phyloP scores from a whole-genome alignment of 2,329 filamentous ascomycete genomes.

The Aspergillus sojae region DNA sequence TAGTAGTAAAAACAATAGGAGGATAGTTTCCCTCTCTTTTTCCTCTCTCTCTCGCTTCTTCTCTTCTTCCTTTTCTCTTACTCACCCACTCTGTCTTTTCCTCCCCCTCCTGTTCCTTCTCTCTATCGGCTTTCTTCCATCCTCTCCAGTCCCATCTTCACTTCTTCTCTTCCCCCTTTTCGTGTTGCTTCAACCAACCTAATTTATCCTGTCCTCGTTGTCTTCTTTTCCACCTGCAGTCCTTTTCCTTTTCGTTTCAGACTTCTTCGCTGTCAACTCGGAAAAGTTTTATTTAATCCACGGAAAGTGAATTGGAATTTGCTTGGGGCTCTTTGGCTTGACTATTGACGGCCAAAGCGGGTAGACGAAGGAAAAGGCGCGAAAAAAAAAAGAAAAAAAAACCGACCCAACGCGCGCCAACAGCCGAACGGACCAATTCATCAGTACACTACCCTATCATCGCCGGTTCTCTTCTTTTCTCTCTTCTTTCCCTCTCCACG shows the following conservation, averaged over 20 bases:
- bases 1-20: not conserved
- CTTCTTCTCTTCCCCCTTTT: constrained; percentile 32
- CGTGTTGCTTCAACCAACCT: not conserved
- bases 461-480: constrained; percentile 16
- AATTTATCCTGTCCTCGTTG: constrained; percentile 12
- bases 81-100: constrained; percentile 27
- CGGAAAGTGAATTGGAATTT: constrained; percentile 4
- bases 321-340: constrained; percentile 6
- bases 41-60: constrained; percentile 4
- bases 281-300: constrained; percentile 1
- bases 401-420: constrained; percentile 23
- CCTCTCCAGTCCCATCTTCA: constrained; percentile 22
- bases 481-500: constrained; percentile 30
- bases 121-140: constrained; percentile 19
- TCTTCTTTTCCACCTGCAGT: constrained; percentile 1
- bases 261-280: constrained; percentile 4
- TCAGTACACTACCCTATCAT: constrained; percentile 8
- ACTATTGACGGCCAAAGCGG: constrained; percentile 10
- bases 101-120: constrained; percentile 25
- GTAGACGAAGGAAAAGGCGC: constrained; percentile 12
- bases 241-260: constrained; percentile 10
- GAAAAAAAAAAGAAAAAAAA: constrained; percentile 16
- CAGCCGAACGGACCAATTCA: constrained; percentile 20
- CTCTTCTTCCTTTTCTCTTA: constrained; percentile 15
- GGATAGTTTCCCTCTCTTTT: not conserved